Percentiles rank a stretch among this genome's conserved stretches.
These are phyloP conservation scores for Inonotus hispidus DNA, from an alignment of 1,284 basidiomycete genomes.

Conservation along the genomic window DNA sequence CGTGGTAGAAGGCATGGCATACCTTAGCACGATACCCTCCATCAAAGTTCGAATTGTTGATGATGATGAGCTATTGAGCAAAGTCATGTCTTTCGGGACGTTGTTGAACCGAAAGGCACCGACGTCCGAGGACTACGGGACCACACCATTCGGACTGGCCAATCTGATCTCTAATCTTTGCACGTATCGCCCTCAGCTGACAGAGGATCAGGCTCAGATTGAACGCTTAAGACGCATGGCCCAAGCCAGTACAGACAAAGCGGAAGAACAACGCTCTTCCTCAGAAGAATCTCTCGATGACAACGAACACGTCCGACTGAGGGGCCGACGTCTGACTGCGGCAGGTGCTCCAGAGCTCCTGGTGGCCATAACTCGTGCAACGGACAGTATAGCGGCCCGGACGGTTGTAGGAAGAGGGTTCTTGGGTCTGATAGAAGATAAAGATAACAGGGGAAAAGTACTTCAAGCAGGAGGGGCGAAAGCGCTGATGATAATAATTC, in stretches of 20 bases:
- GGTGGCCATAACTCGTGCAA: conserved; percentile 45
- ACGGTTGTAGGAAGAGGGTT: conserved; percentile 50
- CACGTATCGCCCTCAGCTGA: conserved; percentile 61
- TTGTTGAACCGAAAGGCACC: conserved; percentile 18
- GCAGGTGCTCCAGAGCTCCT: conserved; percentile 64
- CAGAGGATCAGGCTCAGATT: conserved; percentile 76
- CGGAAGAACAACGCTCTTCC: conserved; percentile 27
- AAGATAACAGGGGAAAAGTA: conserved; percentile 70
- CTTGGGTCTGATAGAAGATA: conserved; percentile 72
- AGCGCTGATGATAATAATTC: conserved; percentile 61
- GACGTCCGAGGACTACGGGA: conserved; percentile 32
- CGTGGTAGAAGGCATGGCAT: conserved; percentile 78
- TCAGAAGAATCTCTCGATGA: conserved; percentile 40
- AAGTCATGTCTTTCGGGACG: conserved; percentile 52
- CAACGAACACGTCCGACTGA: conserved; percentile 54
- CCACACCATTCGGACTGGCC: conserved; percentile 71
- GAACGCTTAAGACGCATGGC: conserved; percentile 74
- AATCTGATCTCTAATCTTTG: conserved; percentile 73
- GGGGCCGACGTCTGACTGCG: conserved; percentile 52
- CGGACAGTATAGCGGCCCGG: conserved; percentile 53
- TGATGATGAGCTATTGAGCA: conserved; percentile 50
- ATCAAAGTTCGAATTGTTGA: conserved; percentile 63
- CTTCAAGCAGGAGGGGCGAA: conserved; percentile 83
- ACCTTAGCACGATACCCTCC: conserved; percentile 62
- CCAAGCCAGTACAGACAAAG: conserved; percentile 31